Evolutionary conservation across 345 rosid genomes (phyloP).

Genomic region (Firmiana major): DNA sequence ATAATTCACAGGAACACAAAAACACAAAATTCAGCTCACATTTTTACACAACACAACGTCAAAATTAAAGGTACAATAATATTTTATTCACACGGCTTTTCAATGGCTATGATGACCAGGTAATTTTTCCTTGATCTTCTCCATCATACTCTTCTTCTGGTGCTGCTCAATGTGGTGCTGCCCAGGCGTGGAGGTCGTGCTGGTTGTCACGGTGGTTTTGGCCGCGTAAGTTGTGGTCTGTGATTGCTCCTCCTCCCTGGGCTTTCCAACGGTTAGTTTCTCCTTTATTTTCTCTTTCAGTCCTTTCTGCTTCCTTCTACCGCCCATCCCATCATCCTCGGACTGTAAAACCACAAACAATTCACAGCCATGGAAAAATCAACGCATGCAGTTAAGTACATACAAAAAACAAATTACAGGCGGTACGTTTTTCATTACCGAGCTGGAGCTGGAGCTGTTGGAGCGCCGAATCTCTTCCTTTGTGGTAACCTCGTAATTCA

Average conservation of each 20-base stretch:
- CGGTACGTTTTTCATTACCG: conserved; percentile 38
- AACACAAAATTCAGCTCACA: background rate
- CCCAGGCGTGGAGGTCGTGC: background rate
- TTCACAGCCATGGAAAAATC: background rate
- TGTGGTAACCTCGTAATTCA: background rate
- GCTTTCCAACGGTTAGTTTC: conserved; percentile 45
- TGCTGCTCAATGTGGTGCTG: conserved; percentile 31
- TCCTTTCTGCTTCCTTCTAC: conserved; percentile 76
- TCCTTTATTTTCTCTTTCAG: conserved; percentile 64
- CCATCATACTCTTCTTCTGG: conserved; percentile 66
- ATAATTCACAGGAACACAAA: background rate
- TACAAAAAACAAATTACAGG: background rate
- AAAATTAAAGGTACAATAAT: background rate
- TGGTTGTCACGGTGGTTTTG: conserved; percentile 8
- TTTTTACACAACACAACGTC: background rate
- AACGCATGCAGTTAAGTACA: background rate
- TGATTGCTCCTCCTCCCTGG: conserved; percentile 39
- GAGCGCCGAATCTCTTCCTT: conserved; percentile 33
- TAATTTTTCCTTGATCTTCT: conserved; percentile 73
- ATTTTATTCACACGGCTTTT: background rate
- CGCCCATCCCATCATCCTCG: conserved; percentile 82
- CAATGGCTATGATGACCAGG: conserved; percentile 53
- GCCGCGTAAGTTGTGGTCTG: conserved; percentile 18
- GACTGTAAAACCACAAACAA: conserved; percentile 22
- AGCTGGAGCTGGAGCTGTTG: conserved; percentile 45